Evolutionary conservation across 225 moss, liverwort and hornwort species (phyloP).

Genomic region (Pleurozium schreberi): DNA sequence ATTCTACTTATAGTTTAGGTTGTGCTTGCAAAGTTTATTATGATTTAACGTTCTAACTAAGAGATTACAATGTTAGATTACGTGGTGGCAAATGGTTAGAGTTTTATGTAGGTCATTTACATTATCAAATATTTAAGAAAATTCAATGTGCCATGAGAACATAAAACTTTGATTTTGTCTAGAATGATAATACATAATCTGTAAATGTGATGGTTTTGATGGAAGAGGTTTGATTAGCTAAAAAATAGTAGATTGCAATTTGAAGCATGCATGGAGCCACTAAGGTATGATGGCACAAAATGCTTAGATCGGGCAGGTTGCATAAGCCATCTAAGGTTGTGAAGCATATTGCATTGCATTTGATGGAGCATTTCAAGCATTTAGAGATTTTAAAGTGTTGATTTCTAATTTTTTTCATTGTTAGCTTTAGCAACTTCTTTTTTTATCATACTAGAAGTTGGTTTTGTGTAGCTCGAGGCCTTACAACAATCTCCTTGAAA

Average conservation of each 20-base stretch:
- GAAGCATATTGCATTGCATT: background rate
- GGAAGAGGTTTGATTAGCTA: background rate
- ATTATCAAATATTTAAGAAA: background rate
- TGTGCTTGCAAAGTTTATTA: background rate
- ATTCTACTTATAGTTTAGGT: background rate
- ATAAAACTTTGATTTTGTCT: too few species aligned
- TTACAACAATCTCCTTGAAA: background rate
- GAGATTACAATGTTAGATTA: background rate
- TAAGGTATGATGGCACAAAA: background rate
- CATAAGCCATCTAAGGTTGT: background rate
- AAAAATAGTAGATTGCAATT: background rate
- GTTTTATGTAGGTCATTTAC: background rate
- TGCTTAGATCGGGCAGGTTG: background rate
- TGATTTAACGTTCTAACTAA: background rate
- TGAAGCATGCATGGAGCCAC: background rate
- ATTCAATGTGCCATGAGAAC: background rate
- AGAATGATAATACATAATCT: fast-evolving
- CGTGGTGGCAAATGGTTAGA: background rate
- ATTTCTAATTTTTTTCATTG: fast-evolving
- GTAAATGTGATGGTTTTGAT: background rate
- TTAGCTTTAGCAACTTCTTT: background rate
- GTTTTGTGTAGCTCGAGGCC: background rate
- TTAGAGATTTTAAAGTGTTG: background rate
- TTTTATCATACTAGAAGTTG: background rate
- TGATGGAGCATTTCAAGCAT: background rate